Evolutionary conservation across 176 grass and related monocot species (phyloP).

Genomic region (Avena atlantica): DNA sequence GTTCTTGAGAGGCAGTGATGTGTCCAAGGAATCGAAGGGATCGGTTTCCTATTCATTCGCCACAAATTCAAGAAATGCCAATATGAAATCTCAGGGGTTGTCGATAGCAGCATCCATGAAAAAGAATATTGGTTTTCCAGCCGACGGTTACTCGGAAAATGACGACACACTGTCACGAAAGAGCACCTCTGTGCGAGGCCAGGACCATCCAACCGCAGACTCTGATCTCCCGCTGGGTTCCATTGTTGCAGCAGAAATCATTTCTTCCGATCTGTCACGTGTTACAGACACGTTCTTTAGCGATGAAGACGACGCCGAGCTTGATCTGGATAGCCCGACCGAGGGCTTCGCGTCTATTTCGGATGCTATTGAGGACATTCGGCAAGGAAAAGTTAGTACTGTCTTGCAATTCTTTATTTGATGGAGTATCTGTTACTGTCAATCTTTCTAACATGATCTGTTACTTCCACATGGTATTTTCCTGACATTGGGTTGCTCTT

Average conservation of each 20-base stretch:
- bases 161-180: slow-evolving; percentile 12
- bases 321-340: slow-evolving; percentile 80
- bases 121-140: slow-evolving; percentile 31
- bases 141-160: slow-evolving; percentile 19
- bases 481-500: slow-evolving; percentile 34
- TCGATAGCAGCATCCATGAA: slow-evolving; percentile 48
- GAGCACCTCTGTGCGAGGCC: slow-evolving; percentile 64
- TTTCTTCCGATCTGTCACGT: slow-evolving; percentile 43
- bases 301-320: slow-evolving; percentile 50
- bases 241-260: slow-evolving; percentile 44
- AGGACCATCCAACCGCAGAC: slow-evolving; percentile 58
- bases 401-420: neutral
- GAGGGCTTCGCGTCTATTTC: slow-evolving; percentile 78
- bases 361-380: slow-evolving; percentile 80
- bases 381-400: slow-evolving; percentile 76
- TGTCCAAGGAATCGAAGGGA: slow-evolving; percentile 40
- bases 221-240: slow-evolving; percentile 43
- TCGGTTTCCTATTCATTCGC: neutral
- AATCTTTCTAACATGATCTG: neutral
- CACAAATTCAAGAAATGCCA: slow-evolving; percentile 43
- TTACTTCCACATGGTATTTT: neutral
- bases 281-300: slow-evolving; percentile 42
- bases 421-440: neutral
- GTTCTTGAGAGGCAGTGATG: slow-evolving; percentile 28
- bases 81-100: slow-evolving; percentile 34